Base-by-base conservation (phyloP, 371 early-diverging fungal species). In the Catenaria anguillulae region DNA sequence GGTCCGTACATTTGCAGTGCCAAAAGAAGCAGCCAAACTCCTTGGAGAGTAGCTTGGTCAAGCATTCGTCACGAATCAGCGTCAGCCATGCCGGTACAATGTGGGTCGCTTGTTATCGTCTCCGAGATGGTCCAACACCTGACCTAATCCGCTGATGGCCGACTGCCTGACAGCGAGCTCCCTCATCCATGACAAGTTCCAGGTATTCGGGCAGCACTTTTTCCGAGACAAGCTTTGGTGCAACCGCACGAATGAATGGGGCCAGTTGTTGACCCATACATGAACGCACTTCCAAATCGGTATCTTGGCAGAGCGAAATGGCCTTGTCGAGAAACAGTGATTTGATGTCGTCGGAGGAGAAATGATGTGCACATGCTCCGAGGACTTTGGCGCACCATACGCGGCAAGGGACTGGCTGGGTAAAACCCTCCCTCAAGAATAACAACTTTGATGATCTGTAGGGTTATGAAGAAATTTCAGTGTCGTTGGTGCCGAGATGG, bases 251-350 rank as follows among this genome's bases (percentile, higher is more conserved):
- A 2, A n/a, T n/a, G 24, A 48, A n/a, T 8, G 19, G 48, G 12
- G 48, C 48, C 50, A 75, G 58, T 63, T 75, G 71, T 31, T 64
- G 24, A 42, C 74, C 72, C 76, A 74, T 75, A 63, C 69, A 71
- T 35, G 67, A 60, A 0, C 76, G 72, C 12, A 75, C 76, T 63
- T 75, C 76, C 43, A 69, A 70, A 50, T 75, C 76, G 3, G 76
- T 75, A 56, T 75, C 76, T 56, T 75, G 76, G 55, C 76, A 75
- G 29, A 75, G 62, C 15, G 61, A 50, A 31, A 69, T 24, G 4
- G 71, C 74, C 62, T 66, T 66, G 8, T 60, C 61, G 50, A 75
- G 67, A 26, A 70, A 63, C 10, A 66, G 55, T 26, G 65, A 60
- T 61, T 67, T 67, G 37, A 62, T 60, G 26, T 60, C 65, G 36